Base-by-base conservation (phyloP, 805 yeast species). In the Cyberlindnera maritima region DNA sequence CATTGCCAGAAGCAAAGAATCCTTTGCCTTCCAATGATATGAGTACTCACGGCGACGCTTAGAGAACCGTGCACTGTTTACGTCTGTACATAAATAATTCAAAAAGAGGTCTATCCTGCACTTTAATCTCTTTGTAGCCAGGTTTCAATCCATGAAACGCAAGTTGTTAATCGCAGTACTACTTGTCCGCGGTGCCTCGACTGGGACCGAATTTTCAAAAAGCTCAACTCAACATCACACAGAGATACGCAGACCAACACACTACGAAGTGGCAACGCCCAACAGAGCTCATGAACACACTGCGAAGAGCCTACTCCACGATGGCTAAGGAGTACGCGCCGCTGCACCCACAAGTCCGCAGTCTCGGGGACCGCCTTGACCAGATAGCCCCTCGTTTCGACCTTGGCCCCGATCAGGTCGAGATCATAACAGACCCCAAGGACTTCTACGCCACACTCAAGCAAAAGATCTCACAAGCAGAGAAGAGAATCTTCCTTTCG, bases 361-460 rank as follows among this genome's bases (percentile, higher is more conserved):
- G 73, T 3, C 61, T 78, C 13, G 63, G 74, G 39, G 71, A 68
- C 46, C 86, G 81, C 60, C 61, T 85, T 39, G 88, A 85, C 55
- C 64, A 75, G 35, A 65, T 83, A 4, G 80, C 86, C 2, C 92
- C 92, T 3, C 70, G 88, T 34, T 89, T 88, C 59, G 76, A 75
- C 44, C 61, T 88, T 28, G 65, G 69, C 8, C 65, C 69, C 18
- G 79, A 73, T 34, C 80, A 85, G 49, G 76, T 90, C 34, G 77
- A 76, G 36, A 76, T 91, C 15, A 53, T 91, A 28, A 69, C 70
- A 19, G 73, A 75, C 45, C 99, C 99, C 0, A 69, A 61, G 1
- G 80, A 75, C n/a, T 94, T 94, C 60, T 92, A 94, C 65, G 52
- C 68, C 2, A 67, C 76, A 2, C 68, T 94, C 43, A 87, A 81